Percentiles rank a stretch among this genome's conserved stretches.
phyloP scores from a whole-genome alignment of 2,329 filamentous ascomycete species.

The Alternaria consortialis region DNA sequence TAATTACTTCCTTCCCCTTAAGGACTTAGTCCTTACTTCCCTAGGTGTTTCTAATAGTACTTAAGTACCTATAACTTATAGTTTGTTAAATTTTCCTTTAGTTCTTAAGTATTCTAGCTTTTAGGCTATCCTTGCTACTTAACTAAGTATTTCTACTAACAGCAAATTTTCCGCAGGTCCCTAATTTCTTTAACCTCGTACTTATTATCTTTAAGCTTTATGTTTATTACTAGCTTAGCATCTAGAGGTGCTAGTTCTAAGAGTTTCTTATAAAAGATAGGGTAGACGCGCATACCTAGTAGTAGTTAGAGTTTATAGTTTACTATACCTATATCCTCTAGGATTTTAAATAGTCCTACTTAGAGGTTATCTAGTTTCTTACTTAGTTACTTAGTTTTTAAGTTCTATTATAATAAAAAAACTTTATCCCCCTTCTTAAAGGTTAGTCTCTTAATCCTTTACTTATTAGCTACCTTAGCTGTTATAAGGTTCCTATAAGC shows the following conservation, averaged over 20 bases:
- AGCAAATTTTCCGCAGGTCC: not conserved
- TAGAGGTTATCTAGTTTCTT: no score
- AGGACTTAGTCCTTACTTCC: not conserved
- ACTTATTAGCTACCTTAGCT: not conserved
- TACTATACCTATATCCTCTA: no score
- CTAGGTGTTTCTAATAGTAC: not conserved
- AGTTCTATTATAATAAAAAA: no score
- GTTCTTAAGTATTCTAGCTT: not conserved
- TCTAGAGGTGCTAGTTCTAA: not conserved
- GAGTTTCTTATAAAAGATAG: not conserved
- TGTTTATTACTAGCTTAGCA: not conserved
- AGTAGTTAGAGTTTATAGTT: no score
- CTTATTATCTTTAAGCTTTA: not conserved
- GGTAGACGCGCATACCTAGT: no score
- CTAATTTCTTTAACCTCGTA: not conserved
- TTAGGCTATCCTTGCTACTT: not conserved
- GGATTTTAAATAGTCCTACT: no score
- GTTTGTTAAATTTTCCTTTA: not conserved
- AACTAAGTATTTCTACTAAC: not conserved
- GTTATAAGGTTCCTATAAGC: no score
- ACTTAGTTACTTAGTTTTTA: no score
- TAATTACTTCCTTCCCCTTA: not conserved
- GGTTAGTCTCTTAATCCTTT: constrained; percentile 6
- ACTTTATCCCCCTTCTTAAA: not conserved
- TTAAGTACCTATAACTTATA: not conserved